Conservation (phyloP, 345 rosid species). For the Lumnitzera littorea region DNA sequence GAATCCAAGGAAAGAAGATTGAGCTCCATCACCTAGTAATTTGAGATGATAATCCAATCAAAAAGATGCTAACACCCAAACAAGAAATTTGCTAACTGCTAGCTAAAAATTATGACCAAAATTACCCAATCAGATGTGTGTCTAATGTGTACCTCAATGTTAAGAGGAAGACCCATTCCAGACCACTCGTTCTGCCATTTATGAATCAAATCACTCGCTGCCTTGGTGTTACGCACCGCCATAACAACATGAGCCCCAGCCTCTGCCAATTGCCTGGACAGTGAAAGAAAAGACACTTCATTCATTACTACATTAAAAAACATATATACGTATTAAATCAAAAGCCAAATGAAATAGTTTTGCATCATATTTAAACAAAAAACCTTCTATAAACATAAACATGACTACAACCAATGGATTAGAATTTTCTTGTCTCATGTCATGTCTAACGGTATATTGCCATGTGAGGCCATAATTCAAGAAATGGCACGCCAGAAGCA, state of each 20-base stretch:
- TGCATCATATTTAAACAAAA: too few relatives aligned
- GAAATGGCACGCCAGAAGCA: too few relatives aligned
- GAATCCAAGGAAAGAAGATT: conserved; percentile 91
- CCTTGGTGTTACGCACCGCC: conserved; percentile 88
- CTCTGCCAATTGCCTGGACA: conserved; percentile 77
- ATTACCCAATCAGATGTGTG: background rate
- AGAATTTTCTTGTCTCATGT: too few relatives aligned
- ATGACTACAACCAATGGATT: too few relatives aligned
- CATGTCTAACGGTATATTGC: too few relatives aligned
- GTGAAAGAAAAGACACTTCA: background rate
- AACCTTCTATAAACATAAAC: too few relatives aligned
- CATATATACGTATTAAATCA: background rate
- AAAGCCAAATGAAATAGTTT: conserved; percentile 1
- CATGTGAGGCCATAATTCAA: too few relatives aligned
- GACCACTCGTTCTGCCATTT: conserved; percentile 80
- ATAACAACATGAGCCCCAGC: conserved; percentile 95
- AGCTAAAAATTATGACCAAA: background rate
- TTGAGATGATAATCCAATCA: conserved; percentile 5
- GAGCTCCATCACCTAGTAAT: conserved; percentile 75
- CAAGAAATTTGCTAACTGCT: background rate
- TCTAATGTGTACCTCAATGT: conserved; percentile 47
- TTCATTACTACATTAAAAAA: background rate
- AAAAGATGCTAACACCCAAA: background rate
- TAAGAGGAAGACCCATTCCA: conserved; percentile 65
- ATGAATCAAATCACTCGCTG: conserved; percentile 62